Percentiles rank a stretch among this genome's conserved stretches.
Evolutionary conservation across 176 grass and related monocot genomes (phyloP).

Genomic region (Zoysia pacifica): DNA sequence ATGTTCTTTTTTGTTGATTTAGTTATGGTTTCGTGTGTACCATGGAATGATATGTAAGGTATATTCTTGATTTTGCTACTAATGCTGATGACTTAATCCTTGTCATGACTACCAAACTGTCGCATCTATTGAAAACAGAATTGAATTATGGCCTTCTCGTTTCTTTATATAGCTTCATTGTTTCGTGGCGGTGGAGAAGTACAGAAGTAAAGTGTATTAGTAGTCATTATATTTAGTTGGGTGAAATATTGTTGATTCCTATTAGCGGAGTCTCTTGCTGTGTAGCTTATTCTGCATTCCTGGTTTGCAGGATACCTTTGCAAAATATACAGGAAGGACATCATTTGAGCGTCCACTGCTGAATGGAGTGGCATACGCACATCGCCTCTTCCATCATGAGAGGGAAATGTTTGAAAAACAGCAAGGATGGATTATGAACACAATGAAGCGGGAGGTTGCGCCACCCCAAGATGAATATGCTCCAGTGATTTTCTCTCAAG

Average conservation of each 20-base stretch:
- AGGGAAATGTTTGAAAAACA: constrained; percentile 78
- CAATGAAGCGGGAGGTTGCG: constrained; percentile 59
- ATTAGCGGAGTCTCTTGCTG: neutral
- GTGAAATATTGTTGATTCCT: neutral
- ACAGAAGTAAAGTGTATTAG: neutral
- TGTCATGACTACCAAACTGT: neutral
- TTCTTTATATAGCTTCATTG: neutral
- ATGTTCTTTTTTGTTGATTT: constrained; percentile 1
- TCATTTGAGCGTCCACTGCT: constrained; percentile 82
- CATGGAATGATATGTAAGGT: neutral
- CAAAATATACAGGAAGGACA: constrained; percentile 73
- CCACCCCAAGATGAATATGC: constrained; percentile 81
- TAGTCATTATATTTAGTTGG: neutral
- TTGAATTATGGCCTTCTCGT: neutral
- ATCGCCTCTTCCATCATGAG: constrained; percentile 67
- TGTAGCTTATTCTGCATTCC: neutral
- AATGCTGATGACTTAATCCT: neutral
- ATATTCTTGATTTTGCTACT: neutral
- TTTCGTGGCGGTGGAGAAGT: neutral
- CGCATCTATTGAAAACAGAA: neutral
- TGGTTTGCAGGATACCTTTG: constrained; percentile 73
- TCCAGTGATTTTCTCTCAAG: constrained; percentile 89
- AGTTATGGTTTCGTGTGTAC: constrained; percentile 12
- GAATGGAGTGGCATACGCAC: constrained; percentile 89
- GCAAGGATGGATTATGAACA: constrained; percentile 91